These are phyloP conservation scores for Angomonas desouzai DNA, from an alignment of 208 protist genomes.

Conservation along the genomic window DNA sequence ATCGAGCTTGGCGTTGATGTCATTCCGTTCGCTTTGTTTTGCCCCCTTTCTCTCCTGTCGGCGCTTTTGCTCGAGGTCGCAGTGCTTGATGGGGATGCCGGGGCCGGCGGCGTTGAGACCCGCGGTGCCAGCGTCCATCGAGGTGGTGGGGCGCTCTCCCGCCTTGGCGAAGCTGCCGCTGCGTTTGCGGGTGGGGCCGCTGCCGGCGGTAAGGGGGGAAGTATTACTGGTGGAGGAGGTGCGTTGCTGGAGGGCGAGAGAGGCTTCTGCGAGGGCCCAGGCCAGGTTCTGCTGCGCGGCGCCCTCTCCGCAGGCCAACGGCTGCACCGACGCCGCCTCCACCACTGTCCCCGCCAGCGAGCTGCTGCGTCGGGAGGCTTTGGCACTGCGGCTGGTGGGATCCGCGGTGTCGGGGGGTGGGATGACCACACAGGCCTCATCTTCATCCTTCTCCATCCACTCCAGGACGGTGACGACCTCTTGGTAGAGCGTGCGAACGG, in stretches of 20 bases:
- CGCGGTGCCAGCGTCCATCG: background rate
- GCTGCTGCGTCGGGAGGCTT: background rate
- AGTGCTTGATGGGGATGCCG: background rate
- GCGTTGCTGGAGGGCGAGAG: constrained; percentile 3
- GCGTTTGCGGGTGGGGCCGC: background rate
- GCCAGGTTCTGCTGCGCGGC: constrained; percentile 7
- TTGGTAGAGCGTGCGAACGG: constrained; percentile 24
- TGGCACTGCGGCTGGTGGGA: constrained; percentile 7
- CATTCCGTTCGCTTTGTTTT: background rate
- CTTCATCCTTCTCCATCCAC: constrained; percentile 7
- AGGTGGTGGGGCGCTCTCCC: constrained; percentile 5
- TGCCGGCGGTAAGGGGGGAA: background rate
- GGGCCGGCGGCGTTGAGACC: background rate
- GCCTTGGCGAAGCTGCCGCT: constrained; percentile 8
- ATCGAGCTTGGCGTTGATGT: constrained; percentile 39
- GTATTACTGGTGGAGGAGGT: background rate
- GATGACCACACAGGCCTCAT: background rate
- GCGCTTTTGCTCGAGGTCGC: constrained; percentile 12
- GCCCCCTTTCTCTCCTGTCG: background rate
- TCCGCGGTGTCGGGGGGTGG: background rate
- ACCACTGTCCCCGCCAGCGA: background rate
- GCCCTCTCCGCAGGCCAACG: background rate
- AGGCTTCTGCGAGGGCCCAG: constrained; percentile 6
- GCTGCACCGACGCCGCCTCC: background rate
- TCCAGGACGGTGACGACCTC: constrained; percentile 25